Conservation (phyloP, 2,329 filamentous ascomycete species). For the Diaporthe amygdali region DNA sequence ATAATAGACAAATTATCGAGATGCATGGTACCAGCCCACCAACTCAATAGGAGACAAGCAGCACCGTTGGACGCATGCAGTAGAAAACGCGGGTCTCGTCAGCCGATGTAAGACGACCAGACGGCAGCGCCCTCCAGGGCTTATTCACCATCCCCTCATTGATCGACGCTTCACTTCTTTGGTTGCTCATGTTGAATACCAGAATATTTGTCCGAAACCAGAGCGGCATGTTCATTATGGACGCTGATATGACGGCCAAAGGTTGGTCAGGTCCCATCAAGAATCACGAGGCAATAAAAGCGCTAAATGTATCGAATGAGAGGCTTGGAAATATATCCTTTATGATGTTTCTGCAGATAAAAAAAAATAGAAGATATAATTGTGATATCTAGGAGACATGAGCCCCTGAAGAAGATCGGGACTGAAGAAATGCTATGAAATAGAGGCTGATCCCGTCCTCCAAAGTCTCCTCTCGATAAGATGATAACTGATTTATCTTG, state of each 20-base stretch:
- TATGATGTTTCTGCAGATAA: too few species aligned
- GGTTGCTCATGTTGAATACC: not conserved
- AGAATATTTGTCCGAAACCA: not conserved
- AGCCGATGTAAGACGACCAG: not conserved
- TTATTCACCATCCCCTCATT: not conserved
- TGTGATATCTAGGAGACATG: too few species aligned
- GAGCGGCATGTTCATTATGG: not conserved
- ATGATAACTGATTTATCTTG: too few species aligned
- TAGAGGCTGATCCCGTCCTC: too few species aligned
- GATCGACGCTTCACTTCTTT: not conserved
- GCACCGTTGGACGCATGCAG: not conserved
- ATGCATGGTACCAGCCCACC: not conserved
- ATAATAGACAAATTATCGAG: not conserved
- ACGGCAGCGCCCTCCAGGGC: not conserved
- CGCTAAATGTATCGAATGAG: not conserved
- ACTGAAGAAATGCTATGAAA: too few species aligned
- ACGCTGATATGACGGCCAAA: not conserved
- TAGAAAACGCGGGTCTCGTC: not conserved
- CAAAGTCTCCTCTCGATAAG: too few species aligned
- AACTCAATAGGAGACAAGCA: not conserved
- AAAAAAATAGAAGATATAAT: too few species aligned
- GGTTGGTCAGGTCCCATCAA: not conserved
- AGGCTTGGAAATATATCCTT: too few species aligned
- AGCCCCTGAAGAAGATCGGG: too few species aligned
- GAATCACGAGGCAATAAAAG: not conserved